Evolutionary conservation across 352 stramenopile species (phyloP).

Genomic region (Pythium dissimile): DNA sequence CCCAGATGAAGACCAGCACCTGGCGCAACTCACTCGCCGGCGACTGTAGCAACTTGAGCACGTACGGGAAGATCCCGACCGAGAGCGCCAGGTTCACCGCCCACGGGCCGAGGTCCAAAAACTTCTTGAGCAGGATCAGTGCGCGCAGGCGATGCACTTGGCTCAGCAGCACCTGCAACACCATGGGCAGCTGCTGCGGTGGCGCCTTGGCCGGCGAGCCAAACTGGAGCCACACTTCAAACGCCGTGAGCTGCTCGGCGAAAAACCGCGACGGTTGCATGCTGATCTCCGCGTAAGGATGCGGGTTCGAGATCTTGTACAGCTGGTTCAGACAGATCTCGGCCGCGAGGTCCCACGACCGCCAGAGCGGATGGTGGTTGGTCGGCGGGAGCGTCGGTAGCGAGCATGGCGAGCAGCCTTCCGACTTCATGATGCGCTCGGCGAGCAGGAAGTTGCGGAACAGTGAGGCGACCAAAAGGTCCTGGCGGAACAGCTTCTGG

Average conservation of each 20-base stretch:
- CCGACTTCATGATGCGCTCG: constrained; percentile 95
- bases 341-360: constrained; percentile 97
- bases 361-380: constrained; percentile 97
- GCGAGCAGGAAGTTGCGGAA: constrained; percentile 99
- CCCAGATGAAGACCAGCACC: constrained; percentile 91
- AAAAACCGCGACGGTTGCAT: constrained; percentile 96
- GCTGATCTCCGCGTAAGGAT: constrained; percentile 59
- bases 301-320: constrained; percentile 76
- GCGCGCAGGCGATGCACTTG: constrained; percentile 96
- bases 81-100: constrained; percentile 90
- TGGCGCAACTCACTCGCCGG: constrained; percentile 94
- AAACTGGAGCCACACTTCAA: constrained; percentile 99
- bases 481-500: constrained; percentile 98
- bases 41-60: constrained; percentile 97
- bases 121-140: constrained; percentile 93
- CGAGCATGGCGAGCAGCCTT: constrained; percentile 85
- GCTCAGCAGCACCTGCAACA: constrained; percentile 96
- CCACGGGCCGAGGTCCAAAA: constrained; percentile 94
- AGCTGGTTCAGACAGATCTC: constrained; percentile 97
- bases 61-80: constrained; percentile 98
- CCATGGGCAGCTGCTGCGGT: constrained; percentile 97
- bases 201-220: constrained; percentile 84
- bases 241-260: constrained; percentile 97
- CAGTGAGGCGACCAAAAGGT: constrained; percentile 97
- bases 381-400: constrained; percentile 93